Base-by-base conservation (phyloP, 1,284 basidiomycete genomes). In the Puccinia horiana region DNA sequence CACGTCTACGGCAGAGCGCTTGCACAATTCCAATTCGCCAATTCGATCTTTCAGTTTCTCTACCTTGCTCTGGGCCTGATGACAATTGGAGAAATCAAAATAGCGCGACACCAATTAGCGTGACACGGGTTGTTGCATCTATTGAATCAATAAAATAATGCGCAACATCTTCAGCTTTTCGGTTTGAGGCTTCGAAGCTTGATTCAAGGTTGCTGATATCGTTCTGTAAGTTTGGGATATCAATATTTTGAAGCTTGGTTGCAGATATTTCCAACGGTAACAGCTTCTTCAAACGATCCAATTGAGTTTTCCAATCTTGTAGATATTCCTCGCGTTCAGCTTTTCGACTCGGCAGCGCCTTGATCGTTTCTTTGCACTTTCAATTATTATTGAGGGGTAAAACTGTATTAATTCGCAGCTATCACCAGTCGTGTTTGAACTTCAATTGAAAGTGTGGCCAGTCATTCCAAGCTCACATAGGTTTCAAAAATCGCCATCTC, bases 201-300 rank as follows among this genome's bases (percentile, higher is more conserved):
- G 87, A 87, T 76, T 92, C 90, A 8, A 91, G 89, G 35, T 89
- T 88, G 83, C 89, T 89, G 82, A 95, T 90, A 83, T 93, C 89
- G 54, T 88, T 88, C 85, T 94, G 90, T 29, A 95, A 87, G 0
- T 87, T 87, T 9, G 94, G 92, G 12, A 96, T 89, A 44, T 93
- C 92, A 0, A 87, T 88, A 18, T 87, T 84, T 84, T 89, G 90
- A 79, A 95, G 86, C 44, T 91, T 90, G 73, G 84, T 84, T 61
- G 86, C 81, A 73, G 85, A 81, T 80, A 84, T 70, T 42, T 86
- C 90, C 20, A 89, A 84, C 23, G 92, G 91, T 35, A 91, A 86
- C 18, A 93, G 87, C 1, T 85, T 87, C 83, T 93, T 92, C 32
- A 94, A 86, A 0, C 88, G 88, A 32, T 89, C 88, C 37, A 94